Conservation (phyloP, 2,329 filamentous ascomycete genomes). For the Sporothrix pallida region DNA sequence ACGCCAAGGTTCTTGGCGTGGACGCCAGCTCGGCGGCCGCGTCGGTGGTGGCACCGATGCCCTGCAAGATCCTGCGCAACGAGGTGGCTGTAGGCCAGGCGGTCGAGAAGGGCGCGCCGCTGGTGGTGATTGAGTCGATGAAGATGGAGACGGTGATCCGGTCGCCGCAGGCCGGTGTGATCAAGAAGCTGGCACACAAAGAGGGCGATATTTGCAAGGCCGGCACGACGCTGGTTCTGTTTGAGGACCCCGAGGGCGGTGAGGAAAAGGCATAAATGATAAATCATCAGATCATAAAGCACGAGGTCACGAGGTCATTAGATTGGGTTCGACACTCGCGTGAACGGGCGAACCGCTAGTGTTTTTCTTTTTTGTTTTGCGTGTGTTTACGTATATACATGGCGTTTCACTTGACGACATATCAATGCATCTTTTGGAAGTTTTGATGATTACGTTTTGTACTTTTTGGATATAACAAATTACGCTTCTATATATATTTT, state of each 20-base stretch:
- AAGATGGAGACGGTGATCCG: constrained; percentile 88
- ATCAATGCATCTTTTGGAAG: not conserved
- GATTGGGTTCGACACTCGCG: not conserved
- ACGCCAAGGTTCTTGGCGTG: constrained; percentile 82
- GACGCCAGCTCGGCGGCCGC: constrained; percentile 72
- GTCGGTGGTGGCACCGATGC: constrained; percentile 92
- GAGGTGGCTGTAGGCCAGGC: constrained; percentile 81
- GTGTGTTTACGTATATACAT: not conserved
- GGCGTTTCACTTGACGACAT: constrained; percentile 16
- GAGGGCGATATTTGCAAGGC: constrained; percentile 81
- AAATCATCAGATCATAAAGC: too few relatives aligned
- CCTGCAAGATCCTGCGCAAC: constrained; percentile 91
- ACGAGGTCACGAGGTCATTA: too few relatives aligned
- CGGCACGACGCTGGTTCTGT: constrained; percentile 74
- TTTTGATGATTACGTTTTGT: not conserved
- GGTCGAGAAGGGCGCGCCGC: constrained; percentile 82
- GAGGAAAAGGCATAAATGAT: not conserved
- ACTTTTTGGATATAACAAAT: not conserved
- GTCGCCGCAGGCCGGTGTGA: constrained; percentile 72
- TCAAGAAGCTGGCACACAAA: constrained; percentile 75
- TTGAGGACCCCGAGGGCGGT: constrained; percentile 55
- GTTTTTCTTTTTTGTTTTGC: not conserved
- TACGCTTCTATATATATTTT: constrained; percentile 8
- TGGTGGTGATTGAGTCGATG: constrained; percentile 92
- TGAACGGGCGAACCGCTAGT: not conserved